Evolutionary conservation across 352 stramenopile genomes (phyloP).

Genomic region (Globisporangium heterothallicum): DNA sequence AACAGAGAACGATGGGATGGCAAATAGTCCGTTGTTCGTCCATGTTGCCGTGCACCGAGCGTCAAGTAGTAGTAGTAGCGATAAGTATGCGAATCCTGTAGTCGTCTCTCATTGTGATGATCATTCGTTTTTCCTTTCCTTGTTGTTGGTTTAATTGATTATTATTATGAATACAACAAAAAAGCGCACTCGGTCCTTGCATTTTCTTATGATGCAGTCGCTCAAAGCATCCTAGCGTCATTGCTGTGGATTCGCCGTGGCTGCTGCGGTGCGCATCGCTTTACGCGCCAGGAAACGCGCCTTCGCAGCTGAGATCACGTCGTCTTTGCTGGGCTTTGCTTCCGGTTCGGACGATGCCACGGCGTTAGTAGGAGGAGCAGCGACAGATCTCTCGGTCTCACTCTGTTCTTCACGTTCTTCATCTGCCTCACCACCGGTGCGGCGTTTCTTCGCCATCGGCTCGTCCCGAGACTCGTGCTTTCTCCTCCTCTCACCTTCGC

Average conservation of each 20-base stretch:
- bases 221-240: neutral
- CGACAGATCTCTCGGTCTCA: too few relatives aligned
- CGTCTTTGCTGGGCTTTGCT: constrained; percentile 50
- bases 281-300: constrained; percentile 86
- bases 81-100: too few relatives aligned
- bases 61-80: too few relatives aligned
- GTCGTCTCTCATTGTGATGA: too few relatives aligned
- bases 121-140: too few relatives aligned
- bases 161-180: constrained; percentile 1
- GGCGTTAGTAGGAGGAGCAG: neutral
- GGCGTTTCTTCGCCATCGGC: constrained; percentile 15
- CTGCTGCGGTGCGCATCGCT: constrained; percentile 27
- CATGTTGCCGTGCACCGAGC: too few relatives aligned
- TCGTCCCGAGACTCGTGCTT: constrained; percentile 1
- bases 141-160: neutral
- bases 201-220: too few relatives aligned
- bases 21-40: too few relatives aligned
- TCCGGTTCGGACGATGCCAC: constrained; percentile 4
- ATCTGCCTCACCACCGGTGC: constrained; percentile 7
- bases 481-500: neutral
- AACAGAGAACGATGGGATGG: too few relatives aligned
- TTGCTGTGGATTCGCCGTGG: neutral
- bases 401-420: neutral
- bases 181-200: too few relatives aligned
- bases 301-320: constrained; percentile 68